phyloP scores from a whole-genome alignment of 306 rosid species.

The Sesbania bispinosa region DNA sequence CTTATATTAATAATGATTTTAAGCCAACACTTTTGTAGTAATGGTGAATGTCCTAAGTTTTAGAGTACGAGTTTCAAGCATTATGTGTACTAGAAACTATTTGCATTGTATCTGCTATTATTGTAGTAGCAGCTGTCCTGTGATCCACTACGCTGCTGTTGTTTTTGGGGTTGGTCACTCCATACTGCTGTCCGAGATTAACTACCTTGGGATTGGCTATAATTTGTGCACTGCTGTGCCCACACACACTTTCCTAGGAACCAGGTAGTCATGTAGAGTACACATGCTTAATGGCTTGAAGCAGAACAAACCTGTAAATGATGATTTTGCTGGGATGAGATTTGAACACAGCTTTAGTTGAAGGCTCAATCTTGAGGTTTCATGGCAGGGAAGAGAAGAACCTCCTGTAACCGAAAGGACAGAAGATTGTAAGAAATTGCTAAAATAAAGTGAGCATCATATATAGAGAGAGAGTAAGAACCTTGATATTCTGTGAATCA shows the following conservation, averaged over 20 bases:
- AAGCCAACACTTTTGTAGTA: not conserved
- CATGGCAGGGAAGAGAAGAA: constrained; percentile 95
- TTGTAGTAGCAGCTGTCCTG: not conserved
- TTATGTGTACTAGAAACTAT: not conserved
- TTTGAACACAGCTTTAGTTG: constrained; percentile 30
- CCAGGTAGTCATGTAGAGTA: not conserved
- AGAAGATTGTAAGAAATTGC: not conserved
- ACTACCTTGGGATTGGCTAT: not conserved
- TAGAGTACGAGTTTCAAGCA: not conserved
- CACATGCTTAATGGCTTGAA: not conserved
- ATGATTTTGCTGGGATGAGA: not conserved
- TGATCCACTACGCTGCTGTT: not conserved
- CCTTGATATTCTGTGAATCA: constrained; percentile 93
- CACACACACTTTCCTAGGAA: not conserved
- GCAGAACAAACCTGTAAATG: not conserved
- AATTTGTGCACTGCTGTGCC: not conserved
- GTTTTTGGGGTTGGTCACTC: not conserved
- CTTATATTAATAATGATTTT: not conserved
- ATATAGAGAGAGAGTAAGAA: constrained; percentile 8
- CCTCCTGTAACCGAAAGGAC: constrained; percentile 59
- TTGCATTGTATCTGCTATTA: not conserved
- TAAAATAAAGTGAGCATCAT: not conserved
- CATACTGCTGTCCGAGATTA: not conserved
- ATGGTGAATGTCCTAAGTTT: not conserved
- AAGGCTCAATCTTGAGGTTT: constrained; percentile 74